phyloP scores from a whole-genome alignment of 108 stramenopile genomes.

The Schizochytrium sp. region DNA sequence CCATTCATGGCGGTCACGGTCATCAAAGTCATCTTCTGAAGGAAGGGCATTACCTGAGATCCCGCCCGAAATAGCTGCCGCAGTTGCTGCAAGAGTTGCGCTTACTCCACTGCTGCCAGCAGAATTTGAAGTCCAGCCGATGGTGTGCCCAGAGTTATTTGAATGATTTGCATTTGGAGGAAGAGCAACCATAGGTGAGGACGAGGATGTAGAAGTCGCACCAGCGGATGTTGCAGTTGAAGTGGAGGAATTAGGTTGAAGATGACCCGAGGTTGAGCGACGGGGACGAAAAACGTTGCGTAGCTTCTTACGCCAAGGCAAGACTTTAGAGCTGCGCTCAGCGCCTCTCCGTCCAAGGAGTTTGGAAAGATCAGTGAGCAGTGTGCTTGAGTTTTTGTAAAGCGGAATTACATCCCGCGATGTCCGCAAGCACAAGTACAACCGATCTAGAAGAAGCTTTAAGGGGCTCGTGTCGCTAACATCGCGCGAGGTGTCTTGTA shows the following conservation, averaged over 20 bases:
- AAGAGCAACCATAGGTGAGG: not conserved
- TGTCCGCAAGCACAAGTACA: not conserved
- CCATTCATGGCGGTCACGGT: conserved; percentile 41
- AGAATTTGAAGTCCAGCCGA: no score
- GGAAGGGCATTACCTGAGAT: no score
- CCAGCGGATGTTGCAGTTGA: not conserved
- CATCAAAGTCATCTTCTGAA: not conserved
- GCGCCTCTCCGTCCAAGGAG: not conserved
- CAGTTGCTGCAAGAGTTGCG: no score
- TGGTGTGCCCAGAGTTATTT: no score
- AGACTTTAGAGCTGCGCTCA: not conserved
- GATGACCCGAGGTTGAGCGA: not conserved
- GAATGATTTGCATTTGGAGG: no score
- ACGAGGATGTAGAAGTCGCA: not conserved
- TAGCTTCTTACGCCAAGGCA: conserved; percentile 33
- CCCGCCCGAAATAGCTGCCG: no score
- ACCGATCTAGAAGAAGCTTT: conserved; percentile 12
- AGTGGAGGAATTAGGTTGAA: no score
- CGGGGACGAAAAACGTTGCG: conserved; percentile 24
- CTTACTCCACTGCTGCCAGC: no score
- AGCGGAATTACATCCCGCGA: conserved; percentile 39
- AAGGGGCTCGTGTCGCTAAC: not conserved
- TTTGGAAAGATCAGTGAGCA: not conserved
- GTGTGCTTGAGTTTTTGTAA: not conserved
- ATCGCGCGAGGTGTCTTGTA: not conserved